Percentiles rank a stretch among this genome's conserved stretches.
These are phyloP conservation scores for Suillus sp. DNA, from an alignment of 768 basidiomycete species.

Conservation along the genomic window DNA sequence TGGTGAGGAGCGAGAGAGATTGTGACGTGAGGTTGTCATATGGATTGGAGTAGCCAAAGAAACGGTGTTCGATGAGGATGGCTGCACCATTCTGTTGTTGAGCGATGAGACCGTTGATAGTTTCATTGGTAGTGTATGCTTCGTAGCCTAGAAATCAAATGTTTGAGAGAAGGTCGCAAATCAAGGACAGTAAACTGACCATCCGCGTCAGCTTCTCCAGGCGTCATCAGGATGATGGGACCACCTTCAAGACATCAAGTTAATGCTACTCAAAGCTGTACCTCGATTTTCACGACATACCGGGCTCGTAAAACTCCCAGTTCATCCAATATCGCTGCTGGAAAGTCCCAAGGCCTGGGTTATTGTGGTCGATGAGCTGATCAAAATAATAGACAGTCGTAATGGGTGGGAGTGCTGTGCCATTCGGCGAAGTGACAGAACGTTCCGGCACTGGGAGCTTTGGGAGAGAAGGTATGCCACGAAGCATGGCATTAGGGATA, in stretches of 20 bases:
- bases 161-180: neutral
- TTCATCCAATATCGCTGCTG: conserved; percentile 74
- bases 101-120: conserved; percentile 65
- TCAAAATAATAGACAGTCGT: conserved; percentile 34
- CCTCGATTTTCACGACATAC: conserved; percentile 26
- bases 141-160: conserved; percentile 26
- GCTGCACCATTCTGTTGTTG: conserved; percentile 65
- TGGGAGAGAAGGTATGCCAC: conserved; percentile 20
- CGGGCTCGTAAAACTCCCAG: conserved; percentile 63
- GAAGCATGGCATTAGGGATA: conserved; percentile 23
- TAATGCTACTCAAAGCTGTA: neutral
- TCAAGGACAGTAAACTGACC: conserved; percentile 19
- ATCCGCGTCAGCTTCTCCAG: conserved; percentile 63
- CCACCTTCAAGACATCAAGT: conserved; percentile 20
- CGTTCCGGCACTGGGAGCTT: conserved; percentile 17
- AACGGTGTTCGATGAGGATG: conserved; percentile 71
- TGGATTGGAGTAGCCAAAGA: conserved; percentile 75
- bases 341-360: conserved; percentile 68
- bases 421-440: conserved; percentile 23
- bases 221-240: conserved; percentile 44
- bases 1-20: conserved; percentile 61
- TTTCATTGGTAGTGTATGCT: conserved; percentile 61
- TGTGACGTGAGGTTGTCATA: conserved; percentile 56
- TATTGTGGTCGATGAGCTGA: conserved; percentile 45
- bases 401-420: conserved; percentile 28